Percentiles rank a stretch among this genome's conserved stretches.
These are phyloP conservation scores for Pseudogymnoascus sp. DNA, from an alignment of 2,329 filamentous ascomycete genomes.

Conservation along the genomic window DNA sequence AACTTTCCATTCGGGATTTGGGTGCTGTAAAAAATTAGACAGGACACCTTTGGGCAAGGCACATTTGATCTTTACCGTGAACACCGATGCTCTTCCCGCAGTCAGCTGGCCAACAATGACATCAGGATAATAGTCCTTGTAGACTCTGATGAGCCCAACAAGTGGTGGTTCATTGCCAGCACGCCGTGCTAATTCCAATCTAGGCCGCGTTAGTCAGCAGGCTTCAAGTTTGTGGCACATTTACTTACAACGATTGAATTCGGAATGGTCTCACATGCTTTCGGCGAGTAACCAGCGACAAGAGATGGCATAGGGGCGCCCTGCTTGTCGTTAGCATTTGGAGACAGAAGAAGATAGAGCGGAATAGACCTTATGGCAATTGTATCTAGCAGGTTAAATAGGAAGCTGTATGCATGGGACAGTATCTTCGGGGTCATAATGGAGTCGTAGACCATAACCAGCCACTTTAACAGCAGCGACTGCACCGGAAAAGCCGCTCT, in stretches of 20 bases:
- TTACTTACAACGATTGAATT: conserved; percentile 62
- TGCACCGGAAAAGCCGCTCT: conserved; percentile 68
- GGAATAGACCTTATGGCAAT: conserved; percentile 55
- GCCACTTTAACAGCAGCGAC: conserved; percentile 64
- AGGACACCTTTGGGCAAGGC: background rate
- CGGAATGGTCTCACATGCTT: conserved; percentile 78
- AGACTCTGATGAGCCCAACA: conserved; percentile 68
- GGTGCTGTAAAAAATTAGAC: conserved; percentile 44
- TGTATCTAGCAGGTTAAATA: conserved; percentile 78
- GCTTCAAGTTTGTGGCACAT: background rate
- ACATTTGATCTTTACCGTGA: conserved; percentile 39
- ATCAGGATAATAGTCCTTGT: conserved; percentile 85
- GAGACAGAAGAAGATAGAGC: background rate
- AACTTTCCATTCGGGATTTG: conserved; percentile 66
- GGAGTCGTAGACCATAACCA: conserved; percentile 66
- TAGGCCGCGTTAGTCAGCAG: conserved; percentile 23
- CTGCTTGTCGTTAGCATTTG: conserved; percentile 13
- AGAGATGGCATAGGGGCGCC: conserved; percentile 57
- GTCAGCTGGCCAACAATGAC: conserved; percentile 68
- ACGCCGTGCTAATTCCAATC: conserved; percentile 48
- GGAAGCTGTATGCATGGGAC: conserved; percentile 61
- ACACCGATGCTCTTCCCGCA: conserved; percentile 50
- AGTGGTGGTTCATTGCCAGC: conserved; percentile 66
- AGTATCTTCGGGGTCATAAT: conserved; percentile 56
- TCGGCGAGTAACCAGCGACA: conserved; percentile 70